Conservation (phyloP, 1,284 basidiomycete genomes). For the Mycena citricolor region DNA sequence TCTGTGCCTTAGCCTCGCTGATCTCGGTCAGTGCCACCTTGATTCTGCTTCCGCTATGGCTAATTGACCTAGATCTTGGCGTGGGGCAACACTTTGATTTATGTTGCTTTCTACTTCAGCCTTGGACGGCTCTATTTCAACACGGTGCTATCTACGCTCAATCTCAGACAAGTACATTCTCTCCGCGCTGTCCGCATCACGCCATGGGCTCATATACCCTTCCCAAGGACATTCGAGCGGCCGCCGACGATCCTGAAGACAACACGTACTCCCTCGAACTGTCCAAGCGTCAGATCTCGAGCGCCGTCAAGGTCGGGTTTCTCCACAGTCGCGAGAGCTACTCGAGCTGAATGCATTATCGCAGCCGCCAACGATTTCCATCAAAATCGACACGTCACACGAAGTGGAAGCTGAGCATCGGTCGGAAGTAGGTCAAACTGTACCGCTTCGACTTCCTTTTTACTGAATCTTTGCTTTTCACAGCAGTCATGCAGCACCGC, state of each 20-base stretch:
- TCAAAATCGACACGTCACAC: conserved; percentile 54
- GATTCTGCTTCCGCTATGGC: conserved; percentile 3
- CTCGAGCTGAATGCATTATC: conserved; percentile 18
- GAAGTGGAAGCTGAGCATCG: conserved; percentile 37
- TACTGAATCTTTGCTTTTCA: neutral
- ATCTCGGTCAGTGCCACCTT: conserved; percentile 40
- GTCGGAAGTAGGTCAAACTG: conserved; percentile 19
- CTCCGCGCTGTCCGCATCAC: conserved; percentile 23
- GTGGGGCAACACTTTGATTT: conserved; percentile 36
- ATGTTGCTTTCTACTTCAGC: conserved; percentile 59
- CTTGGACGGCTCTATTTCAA: conserved; percentile 56
- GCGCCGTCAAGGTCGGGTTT: conserved; percentile 24
- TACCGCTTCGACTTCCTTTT: neutral
- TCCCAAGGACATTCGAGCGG: conserved; percentile 35
- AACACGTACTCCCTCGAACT: conserved; percentile 46
- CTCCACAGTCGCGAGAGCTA: neutral
- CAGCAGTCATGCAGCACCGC: conserved; percentile 18
- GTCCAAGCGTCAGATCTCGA: conserved; percentile 39
- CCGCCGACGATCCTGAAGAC: conserved; percentile 43
- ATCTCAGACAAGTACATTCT: conserved; percentile 42
- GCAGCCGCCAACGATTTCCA: conserved; percentile 46
- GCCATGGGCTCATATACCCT: neutral
- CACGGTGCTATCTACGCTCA: conserved; percentile 54
- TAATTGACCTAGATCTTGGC: conserved; percentile 42
- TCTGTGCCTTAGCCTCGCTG: conserved; percentile 55